Percentiles rank a stretch among this genome's conserved stretches.
These are phyloP conservation scores for Bisporella sp. DNA, from an alignment of 2,329 filamentous ascomycete species.

Conservation along the genomic window DNA sequence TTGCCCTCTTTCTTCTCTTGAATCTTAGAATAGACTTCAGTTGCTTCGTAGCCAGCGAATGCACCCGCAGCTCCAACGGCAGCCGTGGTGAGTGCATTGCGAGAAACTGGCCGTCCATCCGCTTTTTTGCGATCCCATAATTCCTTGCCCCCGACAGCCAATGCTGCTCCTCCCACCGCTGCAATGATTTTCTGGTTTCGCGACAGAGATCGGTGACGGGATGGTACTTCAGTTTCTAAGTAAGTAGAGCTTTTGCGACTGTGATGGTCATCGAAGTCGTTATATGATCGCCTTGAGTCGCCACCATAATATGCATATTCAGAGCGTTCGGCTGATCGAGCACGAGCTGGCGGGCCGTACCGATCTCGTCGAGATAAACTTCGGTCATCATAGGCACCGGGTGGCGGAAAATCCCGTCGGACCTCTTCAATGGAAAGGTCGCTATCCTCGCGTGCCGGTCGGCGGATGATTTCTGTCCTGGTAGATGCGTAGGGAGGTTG, in stretches of 20 bases:
- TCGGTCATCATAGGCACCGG: conserved; percentile 17
- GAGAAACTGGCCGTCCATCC: conserved; percentile 39
- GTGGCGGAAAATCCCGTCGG: conserved; percentile 74
- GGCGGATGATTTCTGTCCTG: conserved; percentile 49
- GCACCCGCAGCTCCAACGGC: conserved; percentile 58
- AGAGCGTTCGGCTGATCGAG: conserved; percentile 57
- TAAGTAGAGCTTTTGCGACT: conserved; percentile 40
- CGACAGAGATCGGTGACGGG: conserved; percentile 44
- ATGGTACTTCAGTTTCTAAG: conserved; percentile 51
- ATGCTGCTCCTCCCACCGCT: conserved; percentile 56
- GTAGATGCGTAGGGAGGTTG: conserved; percentile 28
- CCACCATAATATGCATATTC: conserved; percentile 50
- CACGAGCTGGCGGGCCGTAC: conserved; percentile 42
- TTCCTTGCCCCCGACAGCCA: conserved; percentile 61
- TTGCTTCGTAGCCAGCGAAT: conserved; percentile 56
- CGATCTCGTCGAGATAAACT: conserved; percentile 23
- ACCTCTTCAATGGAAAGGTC: conserved; percentile 75
- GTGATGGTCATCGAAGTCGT: conserved; percentile 38
- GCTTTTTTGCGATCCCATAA: conserved; percentile 56
- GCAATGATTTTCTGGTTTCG: conserved; percentile 62
- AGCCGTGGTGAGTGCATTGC: conserved; percentile 52
- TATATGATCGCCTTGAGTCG: conserved; percentile 39
- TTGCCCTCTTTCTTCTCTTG: conserved; percentile 21
- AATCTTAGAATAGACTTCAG: conserved; percentile 54
- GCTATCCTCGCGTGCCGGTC: conserved; percentile 60